Evolutionary conservation across 2,329 filamentous ascomycete genomes (phyloP), one percentile per base, ranked within the genome.

Genomic region (Aureobasidium lini): DNA sequence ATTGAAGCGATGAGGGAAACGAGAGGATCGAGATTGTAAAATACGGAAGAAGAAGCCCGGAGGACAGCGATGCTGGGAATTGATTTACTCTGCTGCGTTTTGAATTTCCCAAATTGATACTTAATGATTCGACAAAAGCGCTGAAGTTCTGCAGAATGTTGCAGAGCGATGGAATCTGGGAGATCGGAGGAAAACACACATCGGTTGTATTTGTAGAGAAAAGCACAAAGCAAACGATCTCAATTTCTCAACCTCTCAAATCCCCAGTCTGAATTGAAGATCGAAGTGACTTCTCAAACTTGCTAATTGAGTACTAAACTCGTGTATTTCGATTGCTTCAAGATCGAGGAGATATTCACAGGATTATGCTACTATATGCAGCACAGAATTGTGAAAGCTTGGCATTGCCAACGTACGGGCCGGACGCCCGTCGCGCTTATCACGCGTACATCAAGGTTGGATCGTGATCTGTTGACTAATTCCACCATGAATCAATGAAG

Each of bases 391-490:
- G 13, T 53, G 49, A 18, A 31, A 31, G 36, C 49, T 53, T 53
- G 49, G 49, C 49, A 53, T 39, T 16, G 15, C 34, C 8, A 4
- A 36, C 23, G 23, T 23, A 23, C 23, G 23, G 23, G 23, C 4
- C 23, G 23, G 4, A 23, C 4, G 23, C 13, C 16, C 31, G 5
- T 29, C 15, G 1, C 29, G 23, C 10, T 46, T 15, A 46, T 46
- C 43, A 46, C 43, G 43, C 43, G 43, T 36, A 52, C 49, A 52
- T 52, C 49, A 52, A 52, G 49, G 49, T 40, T 36, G 18, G 23
- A 18, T 40, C 49, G 34, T 40, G 49, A 42, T 36, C 28, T 31
- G 49, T 40, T 31, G 49, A 40, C 49, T 13, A 18, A 31, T 3
- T 31, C 11, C 11, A 23, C 18, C 15, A 39, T 40, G 48, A 23